Evolutionary conservation across 306 rosid genomes (phyloP), one percentile per base, ranked within the genome.

Genomic region (Macrotyloma uniflorum): DNA sequence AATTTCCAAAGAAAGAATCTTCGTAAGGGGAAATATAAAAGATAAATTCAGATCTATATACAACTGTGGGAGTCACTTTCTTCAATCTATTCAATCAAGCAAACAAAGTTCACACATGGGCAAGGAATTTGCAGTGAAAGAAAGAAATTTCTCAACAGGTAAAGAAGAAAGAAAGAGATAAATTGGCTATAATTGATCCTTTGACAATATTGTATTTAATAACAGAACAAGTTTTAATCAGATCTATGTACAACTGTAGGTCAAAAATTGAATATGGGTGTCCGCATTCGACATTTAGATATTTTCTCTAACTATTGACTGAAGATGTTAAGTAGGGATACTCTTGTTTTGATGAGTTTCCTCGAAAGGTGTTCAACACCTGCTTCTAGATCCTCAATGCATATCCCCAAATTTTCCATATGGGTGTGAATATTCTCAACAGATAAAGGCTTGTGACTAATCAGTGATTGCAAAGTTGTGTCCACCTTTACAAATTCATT

Each of bases 321-420:
- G 36, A 83, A 42, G 74, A 79, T 49, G 74, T 83, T 83, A 33
- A 83, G 86, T 38, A 83, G 86, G 73, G 83, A 57, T 38, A 83
- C 80, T 79, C 83, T 68, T 15, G 87, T 74, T 51, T 70, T 79
- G 2, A 79, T 74, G 76, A 83, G 81, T 61, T 79, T 24, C 81
- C 87, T 83, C 40, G 65, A 75, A 18, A 79, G 75, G 19, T 30
- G 18, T 32, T 79, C 74, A 59, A 79, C 33, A 33, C 30, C 67
- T 32, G 23, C 79, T 84, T 84, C 77, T 43, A 80, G 43, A 71
- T 80, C 79, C 46, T 70, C 67, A 70, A 80, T 76, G 72, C 82
- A 75, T 11, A 20, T 54, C 79, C 67, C 83, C 81, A 83, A 33
- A 76, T 72, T 67, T 54, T 74, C 79, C 71, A 61, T 3, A 23